These are phyloP conservation scores for Coemansia sp. DNA, from an alignment of 192 early-diverging fungal genomes.

Conservation along the genomic window DNA sequence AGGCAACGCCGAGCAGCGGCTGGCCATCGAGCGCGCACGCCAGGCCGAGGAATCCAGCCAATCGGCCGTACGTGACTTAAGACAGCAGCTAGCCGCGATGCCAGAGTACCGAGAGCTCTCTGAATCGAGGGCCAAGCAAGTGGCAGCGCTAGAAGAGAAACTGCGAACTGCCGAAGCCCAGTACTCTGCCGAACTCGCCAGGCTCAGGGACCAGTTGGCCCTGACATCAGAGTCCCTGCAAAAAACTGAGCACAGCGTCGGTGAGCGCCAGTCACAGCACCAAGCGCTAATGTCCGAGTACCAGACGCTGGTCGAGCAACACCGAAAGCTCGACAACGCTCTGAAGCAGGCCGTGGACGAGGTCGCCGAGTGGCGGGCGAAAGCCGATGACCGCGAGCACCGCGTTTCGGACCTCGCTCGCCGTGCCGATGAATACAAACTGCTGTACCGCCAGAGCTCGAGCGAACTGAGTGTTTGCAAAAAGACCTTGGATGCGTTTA, in stretches of 20 bases:
- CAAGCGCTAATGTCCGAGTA: conserved; percentile 6
- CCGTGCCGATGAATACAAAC: conserved; percentile 27
- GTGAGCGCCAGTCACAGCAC: conserved; percentile 7
- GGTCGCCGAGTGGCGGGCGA: conserved; percentile 34
- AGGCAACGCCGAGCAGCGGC: conserved; percentile 23
- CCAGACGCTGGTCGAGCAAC: conserved; percentile 31
- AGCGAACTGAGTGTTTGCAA: conserved; percentile 27
- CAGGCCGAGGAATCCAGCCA: conserved; percentile 10
- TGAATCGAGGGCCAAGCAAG: conserved; percentile 9
- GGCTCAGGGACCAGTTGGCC: background rate
- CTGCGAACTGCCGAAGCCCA: background rate
- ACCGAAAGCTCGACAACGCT: conserved; percentile 31
- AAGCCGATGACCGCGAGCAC: conserved; percentile 41
- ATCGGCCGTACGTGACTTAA: conserved; percentile 2
- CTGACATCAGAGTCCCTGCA: conserved; percentile 1
- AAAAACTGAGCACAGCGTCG: background rate
- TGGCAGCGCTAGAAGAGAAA: conserved; percentile 6
- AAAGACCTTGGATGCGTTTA: conserved; percentile 29
- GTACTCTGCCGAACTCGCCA: background rate
- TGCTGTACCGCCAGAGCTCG: conserved; percentile 27
- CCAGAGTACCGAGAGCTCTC: conserved; percentile 10
- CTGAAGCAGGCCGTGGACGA: conserved; percentile 45
- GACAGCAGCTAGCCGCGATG: conserved; percentile 3
- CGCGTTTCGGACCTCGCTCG: conserved; percentile 18
- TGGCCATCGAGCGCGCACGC: conserved; percentile 10